Base-by-base conservation (phyloP, 768 basidiomycete species). In the Amanita jacksonii region DNA sequence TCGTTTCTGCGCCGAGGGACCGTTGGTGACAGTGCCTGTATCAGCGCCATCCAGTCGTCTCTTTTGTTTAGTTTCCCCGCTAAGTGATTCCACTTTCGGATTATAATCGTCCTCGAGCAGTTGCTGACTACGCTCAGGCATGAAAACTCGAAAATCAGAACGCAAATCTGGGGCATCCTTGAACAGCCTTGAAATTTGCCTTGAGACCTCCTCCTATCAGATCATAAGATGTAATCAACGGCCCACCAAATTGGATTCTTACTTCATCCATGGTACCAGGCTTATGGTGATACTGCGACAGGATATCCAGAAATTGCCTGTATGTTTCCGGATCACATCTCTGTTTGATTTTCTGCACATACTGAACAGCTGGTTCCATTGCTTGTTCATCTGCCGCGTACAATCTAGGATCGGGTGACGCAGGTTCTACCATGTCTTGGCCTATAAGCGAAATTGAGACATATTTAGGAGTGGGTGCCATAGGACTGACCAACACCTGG, bases 291-390 rank as follows among this genome's bases (percentile, higher is more conserved):
- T 80, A 78, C 33, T 73, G 66, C 6, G 79, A 76, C 2, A 91
- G 63, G 42, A 89, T 81, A 52, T 85, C 83, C 19, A 89, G 62
- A 55, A 90, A 90, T 51, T 79, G 75, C 43, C 76, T 74, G 51
- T 89, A 90, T 4, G 85, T 91, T 12, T 91, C 89, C 0, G 88
- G 76, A 49, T 94, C 87, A 62, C 89, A 96, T 12, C 91, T 80
- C 47, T 85, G 82, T 61, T 96, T 97, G 63, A 98, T 96, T 65
- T 91, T 91, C 64, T 93, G 91, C 24, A 99, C 91, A 53, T 94
- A 98, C 54, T 89, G 80, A 45, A 98, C 82, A 0, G 96, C 96
- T 13, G 79, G 81, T 52, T 81, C 77, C 32, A 85, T 76, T 18
- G 76, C 65, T 49, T 66, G 69, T 7, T 57, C 68, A 34, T 69